Evolutionary conservation across 768 basidiomycete species (phyloP), one percentile per base, ranked within the genome.

Genomic region (Mycena rebaudengoi): DNA sequence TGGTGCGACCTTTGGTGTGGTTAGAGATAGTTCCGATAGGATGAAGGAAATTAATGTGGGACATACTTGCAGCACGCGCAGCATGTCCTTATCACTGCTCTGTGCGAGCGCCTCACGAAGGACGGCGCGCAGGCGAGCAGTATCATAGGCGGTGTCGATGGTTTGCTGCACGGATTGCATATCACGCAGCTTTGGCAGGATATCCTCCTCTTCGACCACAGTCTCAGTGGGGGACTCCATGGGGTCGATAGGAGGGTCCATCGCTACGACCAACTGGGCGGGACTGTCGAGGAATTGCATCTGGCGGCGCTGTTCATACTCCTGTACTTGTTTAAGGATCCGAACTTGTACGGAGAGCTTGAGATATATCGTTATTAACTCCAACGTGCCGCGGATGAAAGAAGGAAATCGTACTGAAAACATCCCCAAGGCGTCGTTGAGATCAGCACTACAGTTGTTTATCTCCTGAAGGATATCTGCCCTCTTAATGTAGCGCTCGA

Each of bases 401-500:
- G 71, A 65, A 67, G 69, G 20, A 45, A 11, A 32, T 75, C 79
- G 62, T 58, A 82, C 85, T 32, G 81, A 77, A 69, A 89, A 89
- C 72, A 84, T 76, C 23, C 70, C 70, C 26, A 90, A 71, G 5
- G 86, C 85, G 33, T 89, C 85, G 25, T 79, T 77, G 21, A 93
- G 77, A 1, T 78, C 79, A 11, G 82, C 77, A 51, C 87, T 83
- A 50, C 88, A 90, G 3, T 71, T 75, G 0, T 73, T 69, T 33
- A 93, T 85, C 53, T 79, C 78, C 4, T 78, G 73, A 4, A 77
- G 66, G 11, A 85, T 87, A 57, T 92, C 90, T 16, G 89, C 87
- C 28, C 88, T 82, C 69, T 86, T 85, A 25, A 91, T 77, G 70
- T 91, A 92, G 5, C 88, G 82, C 74, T 87, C 88, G 65, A 92